Percentiles rank a stretch among this genome's conserved stretches.
phyloP scores from a whole-genome alignment of 208 protist species.

The Leishmania tarentolae region DNA sequence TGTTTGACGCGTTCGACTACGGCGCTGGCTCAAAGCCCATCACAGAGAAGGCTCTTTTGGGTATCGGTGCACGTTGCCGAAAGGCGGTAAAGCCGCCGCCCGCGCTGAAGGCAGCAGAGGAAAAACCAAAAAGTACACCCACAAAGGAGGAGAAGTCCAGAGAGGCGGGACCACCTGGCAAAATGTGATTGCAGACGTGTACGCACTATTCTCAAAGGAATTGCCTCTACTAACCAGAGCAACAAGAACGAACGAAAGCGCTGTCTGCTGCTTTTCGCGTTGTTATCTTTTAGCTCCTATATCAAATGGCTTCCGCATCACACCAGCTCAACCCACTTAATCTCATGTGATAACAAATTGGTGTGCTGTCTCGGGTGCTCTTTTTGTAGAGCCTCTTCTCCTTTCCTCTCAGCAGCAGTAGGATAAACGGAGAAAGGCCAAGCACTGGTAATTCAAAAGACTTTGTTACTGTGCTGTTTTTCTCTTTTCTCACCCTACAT shows the following conservation, averaged over 20 bases:
- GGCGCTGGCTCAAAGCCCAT: conserved; percentile 81
- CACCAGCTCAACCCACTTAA: conserved; percentile 5
- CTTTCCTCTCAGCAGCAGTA: neutral
- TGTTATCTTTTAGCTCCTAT: neutral
- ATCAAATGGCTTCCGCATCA: conserved; percentile 3
- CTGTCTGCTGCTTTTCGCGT: neutral
- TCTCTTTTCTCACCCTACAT: conserved; percentile 3
- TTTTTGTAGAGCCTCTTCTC: neutral
- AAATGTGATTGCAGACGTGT: conserved; percentile 10
- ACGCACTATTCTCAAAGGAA: neutral
- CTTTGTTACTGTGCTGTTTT: neutral
- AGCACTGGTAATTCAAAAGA: conserved; percentile 3
- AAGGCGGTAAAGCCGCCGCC: conserved; percentile 36
- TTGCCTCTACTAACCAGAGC: neutral
- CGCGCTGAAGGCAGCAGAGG: conserved; percentile 27
- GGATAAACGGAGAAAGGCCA: conserved; percentile 5
- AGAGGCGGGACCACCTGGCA: conserved; percentile 2
- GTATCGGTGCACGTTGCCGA: conserved; percentile 86
- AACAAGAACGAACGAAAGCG: neutral
- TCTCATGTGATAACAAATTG: conserved; percentile 5
- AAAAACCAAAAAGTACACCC: conserved; percentile 9
- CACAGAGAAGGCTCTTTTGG: conserved; percentile 69
- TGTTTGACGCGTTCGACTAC: conserved; percentile 92
- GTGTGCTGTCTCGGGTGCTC: conserved; percentile 2
- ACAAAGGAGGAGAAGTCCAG: conserved; percentile 9